Percentiles rank a stretch among this genome's conserved stretches.
Evolutionary conservation across 371 early-diverging fungal genomes (phyloP).

Genomic region (Lichtheimia corymbifera): DNA sequence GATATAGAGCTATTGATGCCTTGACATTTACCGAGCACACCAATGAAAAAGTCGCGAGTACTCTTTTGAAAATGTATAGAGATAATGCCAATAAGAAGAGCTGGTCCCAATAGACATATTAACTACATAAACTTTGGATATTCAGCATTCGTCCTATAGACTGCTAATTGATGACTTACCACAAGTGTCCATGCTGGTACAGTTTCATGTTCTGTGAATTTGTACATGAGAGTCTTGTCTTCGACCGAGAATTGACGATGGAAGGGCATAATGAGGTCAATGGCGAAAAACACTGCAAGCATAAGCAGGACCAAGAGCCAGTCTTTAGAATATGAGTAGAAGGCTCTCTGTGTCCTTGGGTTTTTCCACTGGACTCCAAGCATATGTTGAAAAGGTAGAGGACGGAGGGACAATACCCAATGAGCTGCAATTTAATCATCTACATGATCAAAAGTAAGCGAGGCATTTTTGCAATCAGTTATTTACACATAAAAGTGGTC

Average conservation of each 20-base stretch:
- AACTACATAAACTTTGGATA: conserved; percentile 19
- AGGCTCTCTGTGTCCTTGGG: conserved; percentile 25
- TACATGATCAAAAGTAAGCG: too few species aligned
- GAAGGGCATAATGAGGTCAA: conserved; percentile 62
- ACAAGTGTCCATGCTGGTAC: conserved; percentile 10
- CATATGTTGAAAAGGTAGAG: too few species aligned
- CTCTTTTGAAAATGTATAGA: conserved; percentile 48
- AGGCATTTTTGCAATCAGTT: too few species aligned
- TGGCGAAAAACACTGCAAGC: conserved; percentile 45
- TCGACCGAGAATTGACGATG: conserved; percentile 68
- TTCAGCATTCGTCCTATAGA: neutral
- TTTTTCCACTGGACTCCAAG: neutral
- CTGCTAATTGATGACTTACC: neutral
- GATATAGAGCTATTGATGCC: neutral
- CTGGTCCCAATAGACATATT: conserved; percentile 54
- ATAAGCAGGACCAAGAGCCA: conserved; percentile 62
- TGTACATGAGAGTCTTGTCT: conserved; percentile 62
- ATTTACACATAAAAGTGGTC: too few species aligned
- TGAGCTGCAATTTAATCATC: too few species aligned
- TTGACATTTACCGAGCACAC: conserved; percentile 50
- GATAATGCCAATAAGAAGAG: conserved; percentile 47
- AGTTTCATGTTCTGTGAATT: conserved; percentile 15
- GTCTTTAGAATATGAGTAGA: conserved; percentile 62
- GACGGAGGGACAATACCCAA: too few species aligned
- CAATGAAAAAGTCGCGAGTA: conserved; percentile 68